phyloP scores from a whole-genome alignment of 2,329 filamentous ascomycete genomes.

The Fusarium sp. region DNA sequence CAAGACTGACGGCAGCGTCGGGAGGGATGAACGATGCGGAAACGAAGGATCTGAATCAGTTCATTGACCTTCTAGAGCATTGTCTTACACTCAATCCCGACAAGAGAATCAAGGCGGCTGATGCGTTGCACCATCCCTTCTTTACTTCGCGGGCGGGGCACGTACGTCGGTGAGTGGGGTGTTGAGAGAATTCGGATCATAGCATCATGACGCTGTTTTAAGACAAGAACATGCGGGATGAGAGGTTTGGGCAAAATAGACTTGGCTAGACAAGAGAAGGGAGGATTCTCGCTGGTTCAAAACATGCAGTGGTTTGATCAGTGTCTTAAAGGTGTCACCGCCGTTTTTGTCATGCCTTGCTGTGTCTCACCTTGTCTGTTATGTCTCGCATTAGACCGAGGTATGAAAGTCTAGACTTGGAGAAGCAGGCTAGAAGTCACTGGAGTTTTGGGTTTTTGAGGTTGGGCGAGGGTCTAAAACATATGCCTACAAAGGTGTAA shows the following conservation, averaged over 20 bases:
- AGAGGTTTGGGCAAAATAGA: conserved; percentile 9
- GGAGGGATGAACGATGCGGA: conserved; percentile 81
- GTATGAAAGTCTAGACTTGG: conserved; percentile 14
- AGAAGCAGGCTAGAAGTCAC: conserved; percentile 27
- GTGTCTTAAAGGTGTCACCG: conserved; percentile 36
- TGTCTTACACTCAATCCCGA: conserved; percentile 93
- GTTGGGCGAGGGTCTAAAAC: conserved; percentile 16
- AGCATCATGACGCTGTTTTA: conserved; percentile 24
- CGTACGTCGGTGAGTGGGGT: conserved; percentile 42
- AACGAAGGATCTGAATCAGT: conserved; percentile 81
- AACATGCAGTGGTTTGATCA: conserved; percentile 24
- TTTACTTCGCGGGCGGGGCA: conserved; percentile 64
- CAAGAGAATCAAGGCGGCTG: conserved; percentile 86
- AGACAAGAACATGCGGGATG: conserved; percentile 20
- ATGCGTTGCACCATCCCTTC: conserved; percentile 92
- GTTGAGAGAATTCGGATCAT: conserved; percentile 11
- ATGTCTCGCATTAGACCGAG: conserved; percentile 26
- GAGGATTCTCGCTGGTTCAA: conserved; percentile 24
- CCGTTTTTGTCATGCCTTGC: conserved; percentile 38
- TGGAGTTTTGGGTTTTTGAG: conserved; percentile 24
- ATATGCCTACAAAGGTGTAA: conserved; percentile 11
- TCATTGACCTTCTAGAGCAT: conserved; percentile 88
- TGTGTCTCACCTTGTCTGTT: conserved; percentile 33
- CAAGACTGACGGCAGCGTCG: conserved; percentile 80
- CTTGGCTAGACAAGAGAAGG: conserved; percentile 38